Conservation (phyloP, 495 filamentous ascomycete genomes). For the Stereocaulon alpinum region DNA sequence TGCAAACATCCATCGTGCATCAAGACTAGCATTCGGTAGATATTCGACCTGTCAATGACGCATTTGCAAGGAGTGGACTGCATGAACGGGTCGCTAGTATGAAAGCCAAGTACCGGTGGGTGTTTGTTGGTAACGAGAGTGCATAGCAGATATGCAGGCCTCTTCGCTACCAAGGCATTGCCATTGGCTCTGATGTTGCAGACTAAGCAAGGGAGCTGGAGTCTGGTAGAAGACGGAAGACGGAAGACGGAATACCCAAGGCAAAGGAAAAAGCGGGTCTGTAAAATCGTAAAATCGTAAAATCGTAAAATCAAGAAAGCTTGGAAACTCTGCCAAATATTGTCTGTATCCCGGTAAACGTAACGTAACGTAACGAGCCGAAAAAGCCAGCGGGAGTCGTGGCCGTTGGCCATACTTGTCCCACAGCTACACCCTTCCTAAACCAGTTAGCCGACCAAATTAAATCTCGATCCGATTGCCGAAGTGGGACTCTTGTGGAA, state of each 20-base stretch:
- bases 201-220: background rate
- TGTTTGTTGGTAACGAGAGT: background rate
- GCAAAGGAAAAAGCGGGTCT: background rate
- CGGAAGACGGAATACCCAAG: background rate
- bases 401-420: no score
- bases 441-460: no score
- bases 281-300: no score
- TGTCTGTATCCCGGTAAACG: no score
- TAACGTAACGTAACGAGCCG: no score
- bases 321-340: background rate
- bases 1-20: background rate
- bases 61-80: constrained; percentile 1
- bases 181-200: constrained; percentile 4
- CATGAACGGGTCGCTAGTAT: background rate
- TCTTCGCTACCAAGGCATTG: background rate
- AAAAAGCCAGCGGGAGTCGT: no score
- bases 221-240: background rate
- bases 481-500: background rate
- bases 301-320: no score
- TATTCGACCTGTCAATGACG: constrained; percentile 4
- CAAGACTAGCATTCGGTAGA: background rate
- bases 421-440: no score
- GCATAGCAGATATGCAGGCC: constrained; percentile 6
- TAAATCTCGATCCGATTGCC: background rate
- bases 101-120: background rate